Evolutionary conservation across 1,139 yeast species (phyloP).

Genomic region (Meyerozyma guilliermondii): DNA sequence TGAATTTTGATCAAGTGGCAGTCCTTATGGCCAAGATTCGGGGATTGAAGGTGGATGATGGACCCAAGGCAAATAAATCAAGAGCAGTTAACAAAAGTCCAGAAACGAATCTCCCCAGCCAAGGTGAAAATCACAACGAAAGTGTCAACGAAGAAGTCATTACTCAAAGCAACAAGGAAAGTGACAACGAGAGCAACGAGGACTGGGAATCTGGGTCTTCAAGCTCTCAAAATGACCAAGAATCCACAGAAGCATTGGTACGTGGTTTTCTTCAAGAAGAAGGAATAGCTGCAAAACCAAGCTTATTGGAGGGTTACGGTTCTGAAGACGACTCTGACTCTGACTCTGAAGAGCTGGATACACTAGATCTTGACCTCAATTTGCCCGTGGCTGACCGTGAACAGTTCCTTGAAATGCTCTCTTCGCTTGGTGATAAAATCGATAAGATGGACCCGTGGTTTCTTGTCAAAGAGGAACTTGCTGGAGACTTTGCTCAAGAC

Average conservation of each 20-base stretch:
- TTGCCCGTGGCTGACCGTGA: constrained; percentile 13
- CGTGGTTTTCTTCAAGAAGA: constrained; percentile 4
- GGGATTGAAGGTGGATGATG: constrained; percentile 17
- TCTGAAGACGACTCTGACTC: background rate
- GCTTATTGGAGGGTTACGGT: constrained; percentile 3
- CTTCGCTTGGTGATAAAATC: constrained; percentile 18
- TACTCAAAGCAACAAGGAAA: too few species aligned
- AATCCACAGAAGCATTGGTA: background rate
- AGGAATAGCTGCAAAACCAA: constrained; percentile 2
- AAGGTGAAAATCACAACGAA: too few species aligned
- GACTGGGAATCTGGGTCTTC: background rate
- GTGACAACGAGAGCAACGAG: background rate
- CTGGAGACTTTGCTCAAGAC: constrained; percentile 21
- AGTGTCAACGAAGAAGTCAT: too few species aligned
- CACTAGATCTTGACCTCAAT: constrained; percentile 16
- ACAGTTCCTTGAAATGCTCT: constrained; percentile 22
- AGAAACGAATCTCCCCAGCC: too few species aligned
- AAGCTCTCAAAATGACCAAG: background rate
- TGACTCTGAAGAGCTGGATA: background rate
- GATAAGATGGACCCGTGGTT: constrained; percentile 36
- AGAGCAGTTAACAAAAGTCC: background rate
- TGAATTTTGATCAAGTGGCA: constrained; percentile 28
- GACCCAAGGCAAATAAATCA: constrained; percentile 5
- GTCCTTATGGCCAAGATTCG: constrained; percentile 26
- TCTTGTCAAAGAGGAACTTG: constrained; percentile 33